Evolutionary conservation across 2,329 filamentous ascomycete species (phyloP), one percentile per base, ranked within the genome.

Genomic region (Phyllosticta citribraziliensis): DNA sequence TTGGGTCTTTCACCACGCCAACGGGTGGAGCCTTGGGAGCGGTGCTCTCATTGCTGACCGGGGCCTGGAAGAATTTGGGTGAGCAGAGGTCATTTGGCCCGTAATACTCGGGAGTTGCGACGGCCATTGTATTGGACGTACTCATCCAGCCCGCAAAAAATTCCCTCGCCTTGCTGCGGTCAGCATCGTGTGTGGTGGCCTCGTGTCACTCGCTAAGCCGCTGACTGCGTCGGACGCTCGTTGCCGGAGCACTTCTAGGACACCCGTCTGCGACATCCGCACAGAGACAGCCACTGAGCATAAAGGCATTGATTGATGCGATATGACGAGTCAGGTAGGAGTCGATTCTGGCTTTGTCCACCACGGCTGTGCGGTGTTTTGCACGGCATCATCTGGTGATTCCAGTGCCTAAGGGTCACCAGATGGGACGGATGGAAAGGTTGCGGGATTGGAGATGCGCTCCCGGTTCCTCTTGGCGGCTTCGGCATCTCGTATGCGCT

Each of bases 391-490:
- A 52, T 20, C 19, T 40, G 33, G 33, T 40, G 33, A 40, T 40
- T 12, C 33, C 33, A 55, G 35, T 25, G 27, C 55, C 64, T 62
- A 68, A 20, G 71, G 74, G 57, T 74, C 68, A 51, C 82, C 82
- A 57, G 84, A 88, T 2, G 93, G 93, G 0, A 94, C 91, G 52
- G 89, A 88, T 1, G 94, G 94, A 69, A 97, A 97, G 63, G 88
- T 84, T 25, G 81, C 83, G 1, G 91, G 89, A 69, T 91, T 88
- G 64, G 84, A 87, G 63, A 96, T 74, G 53, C 91, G 84, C 72
- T 97, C 90, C 52, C 87, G 84, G 69, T 93, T 94, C 58, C 88
- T 81, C 74, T 86, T 95, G 11, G 91, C 88, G 59, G 86, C 80
- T 70, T 94, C 89, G n/a, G 83, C 82, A 72, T 89, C 88, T 52